Percentiles rank a stretch among this genome's conserved stretches.
These are phyloP conservation scores for Agrocybe praecox DNA, from an alignment of 768 basidiomycete genomes.

Conservation along the genomic window DNA sequence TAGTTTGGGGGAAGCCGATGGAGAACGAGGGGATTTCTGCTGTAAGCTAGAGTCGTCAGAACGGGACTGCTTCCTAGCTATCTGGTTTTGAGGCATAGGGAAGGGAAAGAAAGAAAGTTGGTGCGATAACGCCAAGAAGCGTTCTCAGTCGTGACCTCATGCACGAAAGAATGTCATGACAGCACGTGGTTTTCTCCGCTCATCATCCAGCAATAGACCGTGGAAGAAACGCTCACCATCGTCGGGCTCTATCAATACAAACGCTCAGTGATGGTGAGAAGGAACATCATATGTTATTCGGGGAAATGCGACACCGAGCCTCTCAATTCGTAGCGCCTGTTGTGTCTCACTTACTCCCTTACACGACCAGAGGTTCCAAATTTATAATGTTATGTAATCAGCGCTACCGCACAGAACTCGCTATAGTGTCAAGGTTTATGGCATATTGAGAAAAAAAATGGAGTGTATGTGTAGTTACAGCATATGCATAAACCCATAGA, in stretches of 20 bases:
- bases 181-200: slow-evolving; percentile 10
- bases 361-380: slow-evolving; percentile 2
- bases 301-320: too few relatives aligned
- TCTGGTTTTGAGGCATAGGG: slow-evolving; percentile 18
- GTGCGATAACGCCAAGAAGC: slow-evolving; percentile 12
- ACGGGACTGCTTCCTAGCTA: slow-evolving; percentile 22
- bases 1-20: slow-evolving; percentile 50
- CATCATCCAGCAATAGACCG: background rate
- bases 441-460: slow-evolving; percentile 24
- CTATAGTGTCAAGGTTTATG: slow-evolving; percentile 17
- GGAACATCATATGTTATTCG: background rate
- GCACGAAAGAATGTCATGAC: slow-evolving; percentile 18
- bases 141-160: slow-evolving; percentile 24
- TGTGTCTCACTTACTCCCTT: slow-evolving; percentile 5
- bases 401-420: slow-evolving; percentile 6
- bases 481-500: slow-evolving; percentile 19
- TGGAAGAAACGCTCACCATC: background rate
- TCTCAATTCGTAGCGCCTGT: background rate
- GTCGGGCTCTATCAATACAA: background rate
- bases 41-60: slow-evolving; percentile 28
- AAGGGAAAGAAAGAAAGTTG: slow-evolving; percentile 18
- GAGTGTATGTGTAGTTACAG: slow-evolving; percentile 23
- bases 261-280: background rate
- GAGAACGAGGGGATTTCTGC: slow-evolving; percentile 45
- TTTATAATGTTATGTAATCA: slow-evolving; percentile 18